Conservation (phyloP, 2,329 filamentous ascomycete species). For the Aspergillus aculeatus region DNA sequence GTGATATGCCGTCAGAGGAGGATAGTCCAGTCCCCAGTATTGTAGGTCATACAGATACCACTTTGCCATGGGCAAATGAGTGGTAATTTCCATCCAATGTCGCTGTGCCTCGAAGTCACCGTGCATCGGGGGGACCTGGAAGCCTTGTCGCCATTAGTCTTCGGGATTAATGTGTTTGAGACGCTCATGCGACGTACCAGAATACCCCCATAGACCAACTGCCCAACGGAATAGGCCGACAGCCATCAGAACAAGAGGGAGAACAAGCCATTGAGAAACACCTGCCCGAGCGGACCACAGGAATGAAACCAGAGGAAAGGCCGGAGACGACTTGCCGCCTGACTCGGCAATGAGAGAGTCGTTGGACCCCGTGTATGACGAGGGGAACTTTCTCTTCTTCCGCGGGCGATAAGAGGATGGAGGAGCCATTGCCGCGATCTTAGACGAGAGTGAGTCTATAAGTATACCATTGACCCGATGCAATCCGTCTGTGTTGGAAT, state of each 20-base stretch:
- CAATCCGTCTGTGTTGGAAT: not conserved
- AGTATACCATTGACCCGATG: constrained; percentile 22
- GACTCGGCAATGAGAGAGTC: constrained; percentile 46
- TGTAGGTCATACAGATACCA: constrained; percentile 98
- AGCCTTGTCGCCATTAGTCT: constrained; percentile 53
- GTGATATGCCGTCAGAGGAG: constrained; percentile 95
- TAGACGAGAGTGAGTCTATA: constrained; percentile 12
- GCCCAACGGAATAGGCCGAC: constrained; percentile 93
- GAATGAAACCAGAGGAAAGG: constrained; percentile 90
- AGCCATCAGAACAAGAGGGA: constrained; percentile 84
- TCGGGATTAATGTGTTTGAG: not conserved
- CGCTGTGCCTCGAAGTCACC: constrained; percentile 97
- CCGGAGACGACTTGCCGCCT: constrained; percentile 55
- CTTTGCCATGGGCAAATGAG: constrained; percentile 80
- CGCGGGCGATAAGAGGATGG: constrained; percentile 44
- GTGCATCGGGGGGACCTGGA: constrained; percentile 80
- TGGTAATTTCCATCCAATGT: constrained; percentile 98
- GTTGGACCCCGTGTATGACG: constrained; percentile 37
- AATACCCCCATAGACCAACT: constrained; percentile 90
- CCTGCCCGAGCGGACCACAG: constrained; percentile 82
- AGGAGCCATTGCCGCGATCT: constrained; percentile 27
- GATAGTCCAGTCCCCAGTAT: constrained; percentile 98
- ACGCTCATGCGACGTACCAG: constrained; percentile 57
- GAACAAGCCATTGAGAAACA: constrained; percentile 86
- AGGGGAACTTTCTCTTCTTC: constrained; percentile 44